phyloP scores from a whole-genome alignment of 2,329 filamentous ascomycete genomes.

The Fusarium sp. region DNA sequence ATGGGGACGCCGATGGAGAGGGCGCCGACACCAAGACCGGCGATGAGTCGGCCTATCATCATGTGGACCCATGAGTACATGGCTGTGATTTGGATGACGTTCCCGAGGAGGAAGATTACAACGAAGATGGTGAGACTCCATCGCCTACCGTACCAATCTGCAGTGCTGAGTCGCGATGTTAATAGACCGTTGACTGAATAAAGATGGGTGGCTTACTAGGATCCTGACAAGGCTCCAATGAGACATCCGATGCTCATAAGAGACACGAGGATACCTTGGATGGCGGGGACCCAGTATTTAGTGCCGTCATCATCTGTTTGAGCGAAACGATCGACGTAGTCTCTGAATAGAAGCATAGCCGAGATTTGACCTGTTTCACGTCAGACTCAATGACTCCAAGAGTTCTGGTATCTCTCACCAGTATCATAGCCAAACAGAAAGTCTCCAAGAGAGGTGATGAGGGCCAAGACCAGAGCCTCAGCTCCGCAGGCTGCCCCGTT shows the following conservation, averaged over 20 bases:
- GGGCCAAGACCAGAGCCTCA: slow-evolving; percentile 56
- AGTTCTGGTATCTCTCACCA: slow-evolving; percentile 53
- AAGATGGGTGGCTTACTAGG: slow-evolving; percentile 49
- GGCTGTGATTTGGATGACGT: slow-evolving; percentile 72
- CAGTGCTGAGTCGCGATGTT: slow-evolving; percentile 52
- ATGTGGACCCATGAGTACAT: slow-evolving; percentile 70
- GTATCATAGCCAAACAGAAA: slow-evolving; percentile 73
- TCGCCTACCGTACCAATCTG: slow-evolving; percentile 67
- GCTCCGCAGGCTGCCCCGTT: slow-evolving; percentile 55
- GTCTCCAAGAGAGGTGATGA: slow-evolving; percentile 66
- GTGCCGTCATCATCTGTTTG: slow-evolving; percentile 57
- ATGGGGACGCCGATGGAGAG: slow-evolving; percentile 73
- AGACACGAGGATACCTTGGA: slow-evolving; percentile 64
- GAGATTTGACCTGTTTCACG: slow-evolving; percentile 60
- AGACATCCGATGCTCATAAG: slow-evolving; percentile 66
- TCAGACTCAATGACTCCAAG: neutral
- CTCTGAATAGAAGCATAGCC: slow-evolving; percentile 57
- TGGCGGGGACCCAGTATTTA: slow-evolving; percentile 53
- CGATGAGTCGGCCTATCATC: slow-evolving; percentile 71
- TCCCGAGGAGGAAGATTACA: slow-evolving; percentile 69
- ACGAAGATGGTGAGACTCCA: slow-evolving; percentile 63
- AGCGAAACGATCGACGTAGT: slow-evolving; percentile 67
- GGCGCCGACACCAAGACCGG: slow-evolving; percentile 74
- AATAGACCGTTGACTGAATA: slow-evolving; percentile 37
- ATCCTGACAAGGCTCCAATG: slow-evolving; percentile 62